Evolutionary conservation across 2,329 filamentous ascomycete genomes (phyloP).

Genomic region (Elsinoe batatas): DNA sequence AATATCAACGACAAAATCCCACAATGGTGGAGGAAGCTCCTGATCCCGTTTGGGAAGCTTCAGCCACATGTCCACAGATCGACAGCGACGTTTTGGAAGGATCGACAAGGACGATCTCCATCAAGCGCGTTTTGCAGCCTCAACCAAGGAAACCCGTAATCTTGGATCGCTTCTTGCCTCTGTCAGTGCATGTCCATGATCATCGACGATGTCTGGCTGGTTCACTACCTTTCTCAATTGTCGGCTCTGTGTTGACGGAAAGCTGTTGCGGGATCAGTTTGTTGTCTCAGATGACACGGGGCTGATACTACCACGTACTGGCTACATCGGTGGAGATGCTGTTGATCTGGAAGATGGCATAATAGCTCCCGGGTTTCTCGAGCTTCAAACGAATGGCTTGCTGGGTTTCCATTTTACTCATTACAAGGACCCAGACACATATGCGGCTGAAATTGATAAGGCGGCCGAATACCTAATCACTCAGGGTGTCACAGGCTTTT

Average conservation of each 20-base stretch:
- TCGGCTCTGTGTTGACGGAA: slow-evolving; percentile 34
- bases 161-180: neutral
- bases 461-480: slow-evolving; percentile 41
- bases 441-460: slow-evolving; percentile 35
- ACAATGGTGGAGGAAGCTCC: slow-evolving; percentile 1
- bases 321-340: slow-evolving; percentile 35
- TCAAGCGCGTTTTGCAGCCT: slow-evolving; percentile 2
- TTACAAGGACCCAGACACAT: slow-evolving; percentile 34
- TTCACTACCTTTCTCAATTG: slow-evolving; percentile 40
- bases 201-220: slow-evolving; percentile 25
- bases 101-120: neutral
- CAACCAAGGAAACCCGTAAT: neutral
- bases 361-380: slow-evolving; percentile 46
- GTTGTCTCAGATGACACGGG: slow-evolving; percentile 38
- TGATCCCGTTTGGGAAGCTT: neutral
- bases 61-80: slow-evolving; percentile 1
- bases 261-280: slow-evolving; percentile 35
- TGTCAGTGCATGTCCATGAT: neutral
- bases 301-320: slow-evolving; percentile 32
- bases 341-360: slow-evolving; percentile 42
- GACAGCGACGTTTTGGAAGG: neutral
- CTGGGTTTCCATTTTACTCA: slow-evolving; percentile 47
- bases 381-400: slow-evolving; percentile 46
- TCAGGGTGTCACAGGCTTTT: slow-evolving; percentile 45
- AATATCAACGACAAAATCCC: neutral